Evolutionary conservation across 129 eudicot species (phyloP), one percentile per base, ranked within the genome.

Genomic region (Chrysanthemum lavandulifolium): DNA sequence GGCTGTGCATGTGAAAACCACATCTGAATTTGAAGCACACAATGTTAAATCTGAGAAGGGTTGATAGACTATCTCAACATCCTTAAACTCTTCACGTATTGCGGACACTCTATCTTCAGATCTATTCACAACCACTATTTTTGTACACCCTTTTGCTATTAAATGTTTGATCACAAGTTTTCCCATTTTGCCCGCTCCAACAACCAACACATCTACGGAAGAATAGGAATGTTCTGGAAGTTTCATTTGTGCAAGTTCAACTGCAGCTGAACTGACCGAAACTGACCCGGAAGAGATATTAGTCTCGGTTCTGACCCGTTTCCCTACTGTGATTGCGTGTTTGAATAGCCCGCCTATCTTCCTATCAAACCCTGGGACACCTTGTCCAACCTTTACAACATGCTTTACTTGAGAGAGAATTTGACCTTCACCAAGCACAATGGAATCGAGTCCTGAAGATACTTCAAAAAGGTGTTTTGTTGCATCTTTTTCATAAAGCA

Each of bases 101-200:
- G 84, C 79, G 10, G 84, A 59, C 25, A 92, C 93, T 79, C 73
- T 87, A 6, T 89, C 97, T 75, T 85, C 88, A 14, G 96, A 80
- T 83, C 96, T 77, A 71, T 86, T 92, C 15, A 89, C 89, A 25
- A 89, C 96, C 14, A 83, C 88, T 73, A 92, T 86, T 58, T 76
- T 84, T 57, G 18, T 84, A 77, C 92, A 86, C 60, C 97, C 97
- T 77, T 89, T 88, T 10, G 96, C 87, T 36, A 86, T 84, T 73
- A 92, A 76, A 79, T 92, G 97, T 59, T 85, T 88, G 77, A 92
- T 84, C 36, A 92, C 97, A 29, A 92, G 96, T 76, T 86, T 86
- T 19, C 96, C 96, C 96, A 88, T 88, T 78, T 92, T 89, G 74
- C 94, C 96, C 45, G 97, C 96, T 77, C 96, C 97, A 70, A 89